Conservation (phyloP, 441 rosid genomes). For the Populus trichocarpa region DNA sequence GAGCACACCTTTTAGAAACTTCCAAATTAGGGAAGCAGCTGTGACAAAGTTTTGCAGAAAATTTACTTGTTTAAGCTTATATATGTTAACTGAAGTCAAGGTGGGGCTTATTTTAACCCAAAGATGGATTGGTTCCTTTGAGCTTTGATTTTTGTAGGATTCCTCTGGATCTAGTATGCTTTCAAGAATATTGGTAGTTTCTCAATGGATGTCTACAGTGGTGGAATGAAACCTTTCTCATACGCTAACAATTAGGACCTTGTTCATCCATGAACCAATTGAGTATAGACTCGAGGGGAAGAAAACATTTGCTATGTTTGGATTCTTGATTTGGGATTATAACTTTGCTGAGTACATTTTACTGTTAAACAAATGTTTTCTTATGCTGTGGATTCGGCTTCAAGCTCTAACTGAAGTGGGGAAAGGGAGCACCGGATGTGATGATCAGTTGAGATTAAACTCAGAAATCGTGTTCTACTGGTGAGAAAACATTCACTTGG, state of each 20-base stretch:
- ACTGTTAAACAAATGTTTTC: background rate
- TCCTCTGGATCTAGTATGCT: background rate
- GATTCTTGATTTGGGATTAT: background rate
- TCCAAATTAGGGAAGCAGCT: background rate
- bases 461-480: background rate
- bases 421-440: background rate
- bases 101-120: background rate
- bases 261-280: background rate
- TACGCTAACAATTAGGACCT: background rate
- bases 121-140: background rate
- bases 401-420: background rate
- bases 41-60: background rate
- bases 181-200: background rate
- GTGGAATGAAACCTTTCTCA: background rate
- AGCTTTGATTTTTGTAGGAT: background rate
- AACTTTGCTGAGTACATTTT: background rate
- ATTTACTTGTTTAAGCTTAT: background rate
- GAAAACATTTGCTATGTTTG: background rate
- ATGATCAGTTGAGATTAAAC: background rate
- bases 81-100: background rate
- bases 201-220: background rate
- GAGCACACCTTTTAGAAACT: background rate
- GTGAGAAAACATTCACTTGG: background rate
- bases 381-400: background rate
- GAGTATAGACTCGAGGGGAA: background rate